Percentiles rank a stretch among this genome's conserved stretches.
Conservation (phyloP, 257 asterid genomes). For the Parsonsia alboflavescens region DNA sequence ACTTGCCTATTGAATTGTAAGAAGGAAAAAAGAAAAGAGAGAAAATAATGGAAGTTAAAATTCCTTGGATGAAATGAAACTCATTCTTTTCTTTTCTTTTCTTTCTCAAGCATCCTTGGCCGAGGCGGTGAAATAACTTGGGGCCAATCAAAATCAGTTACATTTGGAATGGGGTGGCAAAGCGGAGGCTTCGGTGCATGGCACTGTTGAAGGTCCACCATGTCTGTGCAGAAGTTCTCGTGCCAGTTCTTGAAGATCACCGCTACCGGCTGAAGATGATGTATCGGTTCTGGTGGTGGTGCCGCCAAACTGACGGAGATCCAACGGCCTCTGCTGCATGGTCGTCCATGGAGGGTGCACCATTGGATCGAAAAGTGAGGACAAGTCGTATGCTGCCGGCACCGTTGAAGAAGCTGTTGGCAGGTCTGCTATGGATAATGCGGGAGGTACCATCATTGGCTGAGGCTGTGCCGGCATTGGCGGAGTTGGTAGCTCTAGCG, state of each 20-base stretch:
- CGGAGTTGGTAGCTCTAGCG: conserved; percentile 71
- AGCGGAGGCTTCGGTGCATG: conserved; percentile 45
- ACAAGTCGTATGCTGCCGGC: conserved; percentile 57
- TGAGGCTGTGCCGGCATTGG: conserved; percentile 36
- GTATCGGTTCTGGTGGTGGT: conserved; percentile 8
- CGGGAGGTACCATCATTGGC: conserved; percentile 28
- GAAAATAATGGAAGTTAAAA: conserved; percentile 3
- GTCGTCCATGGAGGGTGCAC: conserved; percentile 46
- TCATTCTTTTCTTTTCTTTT: no score
- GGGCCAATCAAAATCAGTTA: neutral
- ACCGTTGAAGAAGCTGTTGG: conserved; percentile 32
- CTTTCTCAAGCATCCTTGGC: neutral
- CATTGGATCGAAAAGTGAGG: conserved; percentile 57
- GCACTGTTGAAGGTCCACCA: conserved; percentile 41
- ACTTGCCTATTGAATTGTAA: conserved; percentile 3
- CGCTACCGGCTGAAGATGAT: conserved; percentile 18
- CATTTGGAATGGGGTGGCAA: conserved; percentile 47
- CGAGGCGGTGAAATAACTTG: neutral
- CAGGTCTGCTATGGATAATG: conserved; percentile 50
- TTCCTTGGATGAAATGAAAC: neutral
- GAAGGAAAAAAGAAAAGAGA: neutral
- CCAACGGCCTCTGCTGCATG: conserved; percentile 43
- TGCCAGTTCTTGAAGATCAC: conserved; percentile 84
- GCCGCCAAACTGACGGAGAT: conserved; percentile 30
- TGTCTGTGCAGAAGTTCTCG: conserved; percentile 66